Base-by-base conservation (phyloP, 2,329 filamentous ascomycete species). In the Xylariaceae sp. region DNA sequence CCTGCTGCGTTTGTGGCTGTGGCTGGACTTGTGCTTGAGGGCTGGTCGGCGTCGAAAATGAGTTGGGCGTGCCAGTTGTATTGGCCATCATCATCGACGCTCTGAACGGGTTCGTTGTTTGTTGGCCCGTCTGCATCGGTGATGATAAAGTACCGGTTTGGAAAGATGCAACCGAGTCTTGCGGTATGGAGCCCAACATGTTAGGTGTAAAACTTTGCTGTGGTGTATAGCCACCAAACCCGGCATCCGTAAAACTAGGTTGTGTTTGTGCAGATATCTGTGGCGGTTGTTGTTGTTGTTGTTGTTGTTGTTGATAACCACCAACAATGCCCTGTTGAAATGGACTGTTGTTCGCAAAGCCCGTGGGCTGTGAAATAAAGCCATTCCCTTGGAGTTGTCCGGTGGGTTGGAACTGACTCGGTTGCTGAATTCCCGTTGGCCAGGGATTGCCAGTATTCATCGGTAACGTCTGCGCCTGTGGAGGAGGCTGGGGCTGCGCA, bases 71-170 rank as follows among this genome's bases (percentile, higher is more conserved):
- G 42, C 78, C 78, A 7, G 82, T 81, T 17, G 71, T 70, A 62
- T 78, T 75, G 52, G 66, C 72, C 73, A 78, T 76, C 72, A 96
- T 75, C 84, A 92, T 92, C 1, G 92, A 96, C 64, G 90, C 87
- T 39, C 94, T 81, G 80, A 99, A 99, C 0, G 94, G 94, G 65
- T 99, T 99, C 7, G 90, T 96, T 18, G 75, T 83, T 60, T 84
- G 81, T 64, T 76, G 78, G 51, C 76, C 76, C 19, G 68, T 74
- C 62, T 67, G 65, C 59, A 66, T 62, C 35, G 64, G 66, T 68
- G 67, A 48, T 57, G 64, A 39, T 66, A 72, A 58, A 72, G 76
- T 61, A 11, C 68, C 69, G 10, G 66, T 72, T 62, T 78, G 72
- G 67, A 81, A 82, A 44, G 65, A 71, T 6, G 77, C 71, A 4